Evolutionary conservation across 2,329 filamentous ascomycete species (phyloP).

Genomic region (Didymella keratinophila): DNA sequence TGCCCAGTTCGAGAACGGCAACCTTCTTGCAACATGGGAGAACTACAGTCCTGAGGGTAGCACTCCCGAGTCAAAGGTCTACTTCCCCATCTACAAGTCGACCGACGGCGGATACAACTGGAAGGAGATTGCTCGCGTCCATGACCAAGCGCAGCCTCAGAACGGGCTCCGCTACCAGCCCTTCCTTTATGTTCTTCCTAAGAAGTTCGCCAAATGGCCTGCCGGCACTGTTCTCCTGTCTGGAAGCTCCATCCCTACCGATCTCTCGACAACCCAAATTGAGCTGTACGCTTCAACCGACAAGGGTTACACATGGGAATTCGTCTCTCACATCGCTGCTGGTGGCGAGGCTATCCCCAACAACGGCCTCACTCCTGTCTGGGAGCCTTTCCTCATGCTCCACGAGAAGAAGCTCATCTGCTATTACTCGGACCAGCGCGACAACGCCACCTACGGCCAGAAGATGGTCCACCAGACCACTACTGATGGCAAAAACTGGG

Average conservation of each 20-base stretch:
- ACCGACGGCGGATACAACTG: constrained; percentile 62
- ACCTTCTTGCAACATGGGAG: constrained; percentile 63
- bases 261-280: constrained; percentile 70
- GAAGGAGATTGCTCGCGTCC: constrained; percentile 68
- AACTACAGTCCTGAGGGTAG: constrained; percentile 58
- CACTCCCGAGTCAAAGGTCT: constrained; percentile 47
- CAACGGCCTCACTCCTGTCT: constrained; percentile 73
- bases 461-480: constrained; percentile 72
- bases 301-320: constrained; percentile 68
- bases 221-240: constrained; percentile 70
- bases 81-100: constrained; percentile 58
- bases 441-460: constrained; percentile 67
- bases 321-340: constrained; percentile 69
- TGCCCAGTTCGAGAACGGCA: constrained; percentile 54
- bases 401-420: constrained; percentile 67
- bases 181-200: constrained; percentile 69
- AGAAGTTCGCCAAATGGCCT: constrained; percentile 64
- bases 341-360: constrained; percentile 69
- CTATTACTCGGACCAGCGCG: constrained; percentile 77
- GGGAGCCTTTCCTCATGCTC: constrained; percentile 73
- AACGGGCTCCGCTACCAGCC: constrained; percentile 75
- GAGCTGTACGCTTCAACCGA: constrained; percentile 73
- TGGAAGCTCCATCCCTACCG: constrained; percentile 65
- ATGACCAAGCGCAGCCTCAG: constrained; percentile 70
- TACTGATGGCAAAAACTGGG: constrained; percentile 67